A percentile compares a stretch with the other conserved stretches of the same genome.
These are phyloP conservation scores for Emmonsiellopsis sp. DNA, from an alignment of 2,329 filamentous ascomycete genomes.

Conservation along the genomic window DNA sequence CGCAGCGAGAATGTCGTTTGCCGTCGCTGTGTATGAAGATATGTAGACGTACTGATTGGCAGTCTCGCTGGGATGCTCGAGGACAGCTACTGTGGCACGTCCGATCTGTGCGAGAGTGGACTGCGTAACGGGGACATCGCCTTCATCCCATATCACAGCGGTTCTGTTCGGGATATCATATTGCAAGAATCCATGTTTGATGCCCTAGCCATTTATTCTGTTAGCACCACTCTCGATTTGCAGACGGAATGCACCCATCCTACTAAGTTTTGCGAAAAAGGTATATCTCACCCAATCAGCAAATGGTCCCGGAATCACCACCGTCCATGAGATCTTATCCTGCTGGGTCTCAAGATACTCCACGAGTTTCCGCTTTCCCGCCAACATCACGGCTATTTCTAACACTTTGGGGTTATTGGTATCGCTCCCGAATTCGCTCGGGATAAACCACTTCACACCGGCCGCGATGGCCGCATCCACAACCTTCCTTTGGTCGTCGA, in stretches of 20 bases:
- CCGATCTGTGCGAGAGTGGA: conserved; percentile 46
- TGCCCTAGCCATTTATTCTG: conserved; percentile 21
- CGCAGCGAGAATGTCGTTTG: conserved; percentile 46
- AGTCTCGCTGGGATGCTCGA: conserved; percentile 42
- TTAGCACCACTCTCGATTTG: not conserved
- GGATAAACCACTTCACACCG: conserved; percentile 52
- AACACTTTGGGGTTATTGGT: conserved; percentile 17
- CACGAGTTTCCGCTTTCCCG: conserved; percentile 23
- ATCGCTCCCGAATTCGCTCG: conserved; percentile 45
- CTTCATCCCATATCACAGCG: conserved; percentile 48
- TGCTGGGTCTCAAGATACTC: conserved; percentile 46
- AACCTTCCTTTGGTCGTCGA: conserved; percentile 40
- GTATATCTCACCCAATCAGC: conserved; percentile 45
- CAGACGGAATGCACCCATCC: too few relatives aligned
- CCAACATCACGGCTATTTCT: conserved; percentile 17
- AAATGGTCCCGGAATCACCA: conserved; percentile 48
- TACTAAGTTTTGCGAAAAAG: not conserved
- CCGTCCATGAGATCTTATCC: conserved; percentile 45
- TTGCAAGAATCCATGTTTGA: conserved; percentile 42
- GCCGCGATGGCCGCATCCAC: conserved; percentile 51
- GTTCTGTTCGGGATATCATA: conserved; percentile 42
- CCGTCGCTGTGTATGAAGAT: conserved; percentile 48
- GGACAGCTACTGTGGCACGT: conserved; percentile 41
- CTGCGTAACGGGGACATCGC: conserved; percentile 42
- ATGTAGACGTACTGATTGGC: conserved; percentile 51